Evolutionary conservation across 352 stramenopile genomes (phyloP), one percentile per base, ranked within the genome.

Genomic region (Globisporangium abappressorium): DNA sequence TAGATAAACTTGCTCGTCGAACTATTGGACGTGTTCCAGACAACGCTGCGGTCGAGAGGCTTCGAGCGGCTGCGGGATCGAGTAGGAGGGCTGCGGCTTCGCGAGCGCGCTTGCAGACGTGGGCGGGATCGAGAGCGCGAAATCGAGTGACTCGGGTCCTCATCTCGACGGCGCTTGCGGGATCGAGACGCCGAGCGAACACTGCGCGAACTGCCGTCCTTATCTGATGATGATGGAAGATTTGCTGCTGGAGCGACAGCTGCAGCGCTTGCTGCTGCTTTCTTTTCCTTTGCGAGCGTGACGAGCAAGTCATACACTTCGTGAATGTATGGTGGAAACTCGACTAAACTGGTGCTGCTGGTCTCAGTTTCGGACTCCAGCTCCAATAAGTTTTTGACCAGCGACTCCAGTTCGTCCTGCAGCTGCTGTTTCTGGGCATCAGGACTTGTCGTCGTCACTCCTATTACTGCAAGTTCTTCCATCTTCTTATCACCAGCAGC

Each of bases 251-350:
- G 18, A 20, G 55, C 2, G n/a, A 22, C 28, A 28, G 55, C 7
- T 60, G 57, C 11, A 34, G 57, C 65, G 12, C 11, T 26, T 73
- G 66, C 47, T 53, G 41, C 28, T 79, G 68, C 34, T 64, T 74
- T 78, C 5, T 74, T 68, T 69, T 87, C 79, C 58, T 73, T 80
- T 3, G 73, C 70, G 5, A 77, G 20, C 8, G 71, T 69, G 9
- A 83, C 64, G 58, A 81, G 74, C 77, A 87, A 74, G 0, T 79
- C 71, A 56, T 75, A 85, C 43, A 84, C 79, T 8, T 80, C 71
- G 57, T 71, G 75, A 1, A 85, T 75, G 30, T 75, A 77, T 0
- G 18, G 41, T 18, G 79, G 79, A 54, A 82, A 85, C 66, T 66
- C 65, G 36, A 65, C 24, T 47, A 33, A 15, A 43, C 11, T 28